Conservation (phyloP, 768 basidiomycete genomes). For the Coprinopsis sp. region DNA sequence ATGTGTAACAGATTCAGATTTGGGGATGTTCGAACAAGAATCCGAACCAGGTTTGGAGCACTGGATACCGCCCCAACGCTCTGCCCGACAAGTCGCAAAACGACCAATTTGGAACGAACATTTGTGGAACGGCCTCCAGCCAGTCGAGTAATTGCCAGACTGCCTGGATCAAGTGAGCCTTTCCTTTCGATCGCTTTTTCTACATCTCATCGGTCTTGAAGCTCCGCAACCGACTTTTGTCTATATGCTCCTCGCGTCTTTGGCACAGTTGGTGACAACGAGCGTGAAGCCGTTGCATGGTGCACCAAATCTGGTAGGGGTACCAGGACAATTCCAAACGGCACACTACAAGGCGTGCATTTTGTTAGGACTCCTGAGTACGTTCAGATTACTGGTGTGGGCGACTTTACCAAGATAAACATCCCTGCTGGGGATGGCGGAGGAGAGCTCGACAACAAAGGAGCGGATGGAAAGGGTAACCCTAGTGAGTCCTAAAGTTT, state of each 20-base stretch:
- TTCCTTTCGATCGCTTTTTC: not conserved
- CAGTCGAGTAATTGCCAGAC: slow-evolving; percentile 69
- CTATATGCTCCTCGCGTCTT: slow-evolving; percentile 55
- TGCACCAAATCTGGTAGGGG: slow-evolving; percentile 73
- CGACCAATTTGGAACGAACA: slow-evolving; percentile 62
- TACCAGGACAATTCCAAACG: slow-evolving; percentile 65
- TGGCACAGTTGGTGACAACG: slow-evolving; percentile 61
- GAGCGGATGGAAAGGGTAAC: slow-evolving; percentile 57
- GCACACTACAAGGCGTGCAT: slow-evolving; percentile 65
- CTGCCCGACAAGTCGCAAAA: slow-evolving; percentile 49
- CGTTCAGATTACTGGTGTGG: slow-evolving; percentile 57
- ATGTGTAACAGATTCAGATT: slow-evolving; percentile 35
- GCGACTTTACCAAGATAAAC: slow-evolving; percentile 68
- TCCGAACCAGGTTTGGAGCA: slow-evolving; percentile 50
- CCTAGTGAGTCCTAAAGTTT: slow-evolving; percentile 26
- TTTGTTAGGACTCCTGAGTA: slow-evolving; percentile 63
- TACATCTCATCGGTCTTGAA: slow-evolving; percentile 19
- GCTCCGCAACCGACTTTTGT: slow-evolving; percentile 63
- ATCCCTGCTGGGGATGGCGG: slow-evolving; percentile 48
- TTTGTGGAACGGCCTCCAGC: slow-evolving; percentile 57
- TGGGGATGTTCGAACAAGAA: slow-evolving; percentile 39
- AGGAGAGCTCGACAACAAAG: slow-evolving; percentile 74
- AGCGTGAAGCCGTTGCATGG: slow-evolving; percentile 66
- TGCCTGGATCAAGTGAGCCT: slow-evolving; percentile 48
- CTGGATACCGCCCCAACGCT: slow-evolving; percentile 37